Percentiles rank a stretch among this genome's conserved stretches.
These are phyloP conservation scores for Ricinus communis DNA, from an alignment of 345 rosid species.

Conservation along the genomic window DNA sequence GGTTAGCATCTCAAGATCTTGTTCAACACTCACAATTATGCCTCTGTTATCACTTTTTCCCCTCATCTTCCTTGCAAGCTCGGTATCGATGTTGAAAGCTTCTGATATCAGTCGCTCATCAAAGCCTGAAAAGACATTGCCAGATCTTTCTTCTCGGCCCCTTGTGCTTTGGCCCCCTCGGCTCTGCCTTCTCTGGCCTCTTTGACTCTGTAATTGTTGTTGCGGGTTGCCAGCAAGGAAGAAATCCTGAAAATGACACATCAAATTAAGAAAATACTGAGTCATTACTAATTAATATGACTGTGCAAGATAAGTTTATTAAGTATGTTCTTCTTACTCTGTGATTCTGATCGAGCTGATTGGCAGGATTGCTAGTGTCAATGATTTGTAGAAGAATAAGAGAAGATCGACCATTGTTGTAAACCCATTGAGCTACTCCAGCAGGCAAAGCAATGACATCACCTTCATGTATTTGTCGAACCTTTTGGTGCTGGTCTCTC, in stretches of 20 bases:
- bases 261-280: neutral
- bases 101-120: conserved; percentile 43
- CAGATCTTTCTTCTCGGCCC: conserved; percentile 14
- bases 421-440: conserved; percentile 47
- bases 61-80: conserved; percentile 46
- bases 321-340: conserved; percentile 29
- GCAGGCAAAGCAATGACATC: conserved; percentile 45
- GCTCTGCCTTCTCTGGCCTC: neutral
- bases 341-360: conserved; percentile 46
- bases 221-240: conserved; percentile 52
- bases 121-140: too few relatives aligned
- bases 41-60: conserved; percentile 45
- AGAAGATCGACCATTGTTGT: conserved; percentile 37
- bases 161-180: neutral
- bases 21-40: conserved; percentile 55
- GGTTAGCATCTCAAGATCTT: conserved; percentile 40
- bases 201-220: conserved; percentile 16
- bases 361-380: conserved; percentile 33
- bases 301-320: neutral
- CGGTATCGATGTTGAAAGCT: conserved; percentile 48
- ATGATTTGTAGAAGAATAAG: conserved; percentile 37
- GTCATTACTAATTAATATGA: too few relatives aligned
- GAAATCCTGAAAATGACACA: conserved; percentile 35
- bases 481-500: conserved; percentile 36
- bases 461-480: conserved; percentile 32